Conservation (phyloP, 768 basidiomycete species). For the Omphalotus guepiniiformis region DNA sequence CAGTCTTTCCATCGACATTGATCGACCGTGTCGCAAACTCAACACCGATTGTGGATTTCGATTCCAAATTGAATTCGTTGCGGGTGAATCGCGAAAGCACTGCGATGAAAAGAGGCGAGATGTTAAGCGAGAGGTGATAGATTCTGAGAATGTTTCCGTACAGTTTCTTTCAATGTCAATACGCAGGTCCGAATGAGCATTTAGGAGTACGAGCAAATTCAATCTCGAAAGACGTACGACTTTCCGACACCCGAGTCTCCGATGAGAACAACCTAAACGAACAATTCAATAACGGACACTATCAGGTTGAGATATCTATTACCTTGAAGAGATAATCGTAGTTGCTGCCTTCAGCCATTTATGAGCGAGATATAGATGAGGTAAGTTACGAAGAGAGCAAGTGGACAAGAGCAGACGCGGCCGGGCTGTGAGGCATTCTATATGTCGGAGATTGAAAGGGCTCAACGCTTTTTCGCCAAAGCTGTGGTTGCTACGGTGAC, state of each 20-base stretch:
- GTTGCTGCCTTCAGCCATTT: constrained; percentile 90
- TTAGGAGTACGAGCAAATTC: constrained; percentile 3
- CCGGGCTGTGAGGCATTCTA: no score
- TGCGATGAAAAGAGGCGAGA: constrained; percentile 25
- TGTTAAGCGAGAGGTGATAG: constrained; percentile 8
- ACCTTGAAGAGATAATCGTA: constrained; percentile 99
- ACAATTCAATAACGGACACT: constrained; percentile 3
- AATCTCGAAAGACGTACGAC: constrained; percentile 85
- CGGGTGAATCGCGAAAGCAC: constrained; percentile 99
- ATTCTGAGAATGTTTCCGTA: constrained; percentile 12
- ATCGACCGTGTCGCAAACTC: constrained; percentile 97
- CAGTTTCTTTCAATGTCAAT: constrained; percentile 25
- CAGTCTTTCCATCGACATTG: constrained; percentile 92
- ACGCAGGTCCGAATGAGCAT: constrained; percentile 1
- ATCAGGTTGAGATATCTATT: constrained; percentile 14
- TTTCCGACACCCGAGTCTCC: constrained; percentile 99
- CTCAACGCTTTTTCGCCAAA: no score
- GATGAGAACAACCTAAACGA: constrained; percentile 86
- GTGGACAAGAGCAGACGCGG: constrained; percentile 3
- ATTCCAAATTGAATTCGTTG: constrained; percentile 98
- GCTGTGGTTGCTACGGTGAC: no score
- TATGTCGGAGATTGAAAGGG: no score
- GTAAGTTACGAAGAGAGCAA: constrained; percentile 1
- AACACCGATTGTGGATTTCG: constrained; percentile 98
- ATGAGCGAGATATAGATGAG: constrained; percentile 9